phyloP scores from a whole-genome alignment of 768 basidiomycete genomes.

The Boletus subcaerulescens region DNA sequence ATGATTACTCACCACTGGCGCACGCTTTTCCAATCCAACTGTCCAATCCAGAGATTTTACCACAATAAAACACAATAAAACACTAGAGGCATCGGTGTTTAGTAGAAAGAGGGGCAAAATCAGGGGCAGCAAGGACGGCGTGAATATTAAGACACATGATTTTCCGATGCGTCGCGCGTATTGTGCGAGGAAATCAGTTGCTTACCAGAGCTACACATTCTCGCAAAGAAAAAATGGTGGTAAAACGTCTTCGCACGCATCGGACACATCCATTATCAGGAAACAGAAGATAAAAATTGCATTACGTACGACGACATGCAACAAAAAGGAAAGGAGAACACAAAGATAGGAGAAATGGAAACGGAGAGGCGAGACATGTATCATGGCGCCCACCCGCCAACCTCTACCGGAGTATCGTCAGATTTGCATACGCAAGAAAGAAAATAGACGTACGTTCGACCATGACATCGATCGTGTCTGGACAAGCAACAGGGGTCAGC shows the following conservation, averaged over 20 bases:
- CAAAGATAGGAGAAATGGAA: not conserved
- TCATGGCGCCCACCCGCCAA: slow-evolving; percentile 19
- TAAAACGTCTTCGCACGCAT: not conserved
- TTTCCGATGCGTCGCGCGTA: too few relatives aligned
- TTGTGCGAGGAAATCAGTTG: not conserved
- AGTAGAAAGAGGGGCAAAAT: too few relatives aligned
- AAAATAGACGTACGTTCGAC: slow-evolving; percentile 73
- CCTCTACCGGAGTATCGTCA: slow-evolving; percentile 9
- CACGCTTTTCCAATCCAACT: too few relatives aligned
- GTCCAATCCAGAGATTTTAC: too few relatives aligned
- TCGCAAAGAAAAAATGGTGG: too few relatives aligned
- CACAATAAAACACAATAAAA: too few relatives aligned
- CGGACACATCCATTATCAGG: not conserved
- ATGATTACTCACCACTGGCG: too few relatives aligned
- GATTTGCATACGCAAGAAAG: not conserved
- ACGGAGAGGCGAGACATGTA: not conserved
- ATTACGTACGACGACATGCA: slow-evolving; percentile 5
- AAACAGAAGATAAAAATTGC: not conserved
- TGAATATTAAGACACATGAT: too few relatives aligned
- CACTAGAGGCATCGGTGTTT: too few relatives aligned
- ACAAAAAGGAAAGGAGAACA: not conserved
- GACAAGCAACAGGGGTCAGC: not conserved
- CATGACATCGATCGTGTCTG: slow-evolving; percentile 95
- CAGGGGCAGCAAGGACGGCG: too few relatives aligned
- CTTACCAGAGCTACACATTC: not conserved